Evolutionary conservation across 108 stramenopile genomes (phyloP), one percentile per base, ranked within the genome.

Genomic region (Chaetoceros tenuissimus): DNA sequence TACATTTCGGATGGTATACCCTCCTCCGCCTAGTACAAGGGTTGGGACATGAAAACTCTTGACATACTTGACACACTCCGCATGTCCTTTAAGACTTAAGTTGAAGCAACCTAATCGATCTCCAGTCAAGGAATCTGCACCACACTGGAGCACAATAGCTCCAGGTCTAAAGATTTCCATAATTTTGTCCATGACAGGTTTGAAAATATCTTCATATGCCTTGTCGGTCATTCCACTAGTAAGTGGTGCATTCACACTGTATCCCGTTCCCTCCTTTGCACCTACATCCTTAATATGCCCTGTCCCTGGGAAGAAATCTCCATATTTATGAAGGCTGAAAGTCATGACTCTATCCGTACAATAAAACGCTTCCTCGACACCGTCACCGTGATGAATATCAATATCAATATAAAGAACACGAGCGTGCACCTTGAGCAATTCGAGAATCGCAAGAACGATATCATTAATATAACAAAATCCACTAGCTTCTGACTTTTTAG

Each of bases 81-180:
- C 96, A 62, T 97, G 96, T 8, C 96, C 99, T 48, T 80, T 74
- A 46, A 97, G 66, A 31, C 90, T 97, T 46, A 99, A 67, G 71
- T 99, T 99, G 82, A 98, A 99, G 64, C 94, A 95, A 34, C 99
- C 99, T 51, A 99, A 73, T n/a, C 99, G 83, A 71, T 99, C 99
- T 17, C 96, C 96, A 10, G 96, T 89, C 50, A 99, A 75, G 24
- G 87, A 90, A 67, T 99, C 99, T 20, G 99, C 98, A n/a, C 99
- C 99, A 68, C 97, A 98, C 67, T 98, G 97, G 62, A 99, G 65
- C 18, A 99, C 99, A 62, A 99, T 81, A 0, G 99, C 99, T 24
- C 94, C 94, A 20, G 98, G 98, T 30, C 73, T 77, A 66, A 91
- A 99, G 10, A 94, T 75, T 53, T 98, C 91, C 95, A 99, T 99